These are phyloP conservation scores for Aspergillus sp. DNA, from an alignment of 2,329 filamentous ascomycete genomes.

Conservation along the genomic window DNA sequence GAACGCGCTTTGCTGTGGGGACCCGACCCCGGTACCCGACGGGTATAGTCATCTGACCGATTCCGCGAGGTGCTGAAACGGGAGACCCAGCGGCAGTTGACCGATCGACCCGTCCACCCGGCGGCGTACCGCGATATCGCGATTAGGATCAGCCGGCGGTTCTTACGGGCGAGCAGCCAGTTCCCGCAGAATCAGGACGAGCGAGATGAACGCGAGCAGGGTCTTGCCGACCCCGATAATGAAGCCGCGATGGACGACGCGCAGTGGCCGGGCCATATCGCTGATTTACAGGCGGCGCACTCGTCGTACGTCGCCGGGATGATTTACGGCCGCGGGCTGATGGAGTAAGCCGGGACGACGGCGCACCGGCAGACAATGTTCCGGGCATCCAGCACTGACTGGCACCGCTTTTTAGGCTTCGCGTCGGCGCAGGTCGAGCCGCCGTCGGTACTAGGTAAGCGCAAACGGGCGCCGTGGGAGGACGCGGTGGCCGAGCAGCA, in stretches of 20 bases:
- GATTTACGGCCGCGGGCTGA: neutral
- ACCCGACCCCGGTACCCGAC: neutral
- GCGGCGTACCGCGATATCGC: constrained; percentile 4
- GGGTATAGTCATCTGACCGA: neutral
- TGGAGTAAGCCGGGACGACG: neutral
- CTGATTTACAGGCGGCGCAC: constrained; percentile 4
- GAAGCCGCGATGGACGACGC: neutral
- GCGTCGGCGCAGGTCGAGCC: neutral
- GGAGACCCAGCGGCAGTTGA: neutral
- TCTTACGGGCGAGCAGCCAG: constrained; percentile 1
- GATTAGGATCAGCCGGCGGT: constrained; percentile 10
- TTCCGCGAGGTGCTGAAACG: neutral
- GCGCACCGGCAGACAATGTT: neutral
- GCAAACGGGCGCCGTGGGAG: neutral
- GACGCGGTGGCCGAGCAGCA: neutral
- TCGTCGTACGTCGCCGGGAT: neutral
- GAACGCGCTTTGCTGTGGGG: neutral
- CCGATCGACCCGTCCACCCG: neutral
- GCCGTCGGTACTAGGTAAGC: neutral
- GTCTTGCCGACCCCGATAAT: neutral
- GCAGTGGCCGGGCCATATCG: constrained; percentile 7
- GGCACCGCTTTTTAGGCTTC: neutral
- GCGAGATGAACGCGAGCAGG: neutral
- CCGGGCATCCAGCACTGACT: neutral
- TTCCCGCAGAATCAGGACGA: constrained; percentile 6